Conservation (phyloP, 2,329 filamentous ascomycete species). For the Bipolaris zeicola region DNA sequence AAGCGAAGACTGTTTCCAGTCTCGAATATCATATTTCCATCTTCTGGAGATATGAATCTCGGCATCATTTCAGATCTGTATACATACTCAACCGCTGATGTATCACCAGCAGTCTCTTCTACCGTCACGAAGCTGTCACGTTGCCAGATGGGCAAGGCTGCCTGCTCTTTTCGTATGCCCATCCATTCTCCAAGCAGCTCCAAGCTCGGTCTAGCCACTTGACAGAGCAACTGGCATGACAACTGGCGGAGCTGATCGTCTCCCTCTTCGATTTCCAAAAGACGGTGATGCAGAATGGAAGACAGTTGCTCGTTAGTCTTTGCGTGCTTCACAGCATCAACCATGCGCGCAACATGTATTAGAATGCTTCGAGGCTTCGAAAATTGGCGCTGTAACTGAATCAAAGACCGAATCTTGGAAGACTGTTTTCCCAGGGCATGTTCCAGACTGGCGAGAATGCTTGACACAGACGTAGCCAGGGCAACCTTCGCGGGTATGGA, state of each 20-base stretch:
- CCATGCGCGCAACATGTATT: slow-evolving; percentile 58
- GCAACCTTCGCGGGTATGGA: slow-evolving; percentile 50
- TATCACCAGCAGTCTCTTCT: slow-evolving; percentile 32
- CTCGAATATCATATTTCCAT: slow-evolving; percentile 76
- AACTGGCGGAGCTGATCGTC: slow-evolving; percentile 66
- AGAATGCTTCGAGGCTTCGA: slow-evolving; percentile 59
- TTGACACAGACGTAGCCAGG: slow-evolving; percentile 49
- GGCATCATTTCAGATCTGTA: slow-evolving; percentile 71
- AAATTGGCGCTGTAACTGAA: slow-evolving; percentile 51
- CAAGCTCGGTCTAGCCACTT: slow-evolving; percentile 69
- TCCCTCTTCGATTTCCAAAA: slow-evolving; percentile 64
- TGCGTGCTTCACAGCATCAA: slow-evolving; percentile 53
- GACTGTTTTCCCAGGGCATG: slow-evolving; percentile 43
- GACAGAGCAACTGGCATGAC: slow-evolving; percentile 68
- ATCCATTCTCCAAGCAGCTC: slow-evolving; percentile 75
- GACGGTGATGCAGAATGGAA: slow-evolving; percentile 44
- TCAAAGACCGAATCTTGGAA: slow-evolving; percentile 37
- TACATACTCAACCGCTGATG: slow-evolving; percentile 59
- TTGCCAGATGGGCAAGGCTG: slow-evolving; percentile 32
- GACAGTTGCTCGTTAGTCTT: slow-evolving; percentile 48
- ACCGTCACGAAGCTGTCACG: slow-evolving; percentile 38
- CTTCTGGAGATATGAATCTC: slow-evolving; percentile 71
- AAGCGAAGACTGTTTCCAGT: slow-evolving; percentile 77
- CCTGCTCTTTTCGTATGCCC: slow-evolving; percentile 60
- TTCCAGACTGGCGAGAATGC: slow-evolving; percentile 51